These are phyloP conservation scores for Blastomyces emzantsi DNA, from an alignment of 2,329 filamentous ascomycete genomes.

Conservation along the genomic window DNA sequence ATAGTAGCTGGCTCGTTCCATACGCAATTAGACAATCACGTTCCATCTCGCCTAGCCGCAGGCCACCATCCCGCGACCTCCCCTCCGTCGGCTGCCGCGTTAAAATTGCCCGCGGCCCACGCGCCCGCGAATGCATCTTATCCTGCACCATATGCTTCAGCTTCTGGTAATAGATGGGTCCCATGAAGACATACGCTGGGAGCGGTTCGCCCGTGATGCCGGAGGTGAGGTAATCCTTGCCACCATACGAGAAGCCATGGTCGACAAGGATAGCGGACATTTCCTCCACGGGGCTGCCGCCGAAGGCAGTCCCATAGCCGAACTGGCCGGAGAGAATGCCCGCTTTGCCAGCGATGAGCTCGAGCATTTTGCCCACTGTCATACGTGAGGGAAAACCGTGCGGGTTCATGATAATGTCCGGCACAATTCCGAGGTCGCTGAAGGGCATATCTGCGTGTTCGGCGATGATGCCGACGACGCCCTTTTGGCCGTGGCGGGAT, in stretches of 20 bases:
- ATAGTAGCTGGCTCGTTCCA: slow-evolving; percentile 80
- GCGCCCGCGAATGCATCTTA: slow-evolving; percentile 95
- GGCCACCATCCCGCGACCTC: slow-evolving; percentile 80
- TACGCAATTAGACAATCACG: slow-evolving; percentile 97
- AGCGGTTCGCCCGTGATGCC: slow-evolving; percentile 91
- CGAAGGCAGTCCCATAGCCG: slow-evolving; percentile 86
- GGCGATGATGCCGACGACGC: slow-evolving; percentile 92
- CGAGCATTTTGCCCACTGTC: slow-evolving; percentile 97
- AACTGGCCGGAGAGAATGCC: slow-evolving; percentile 75
- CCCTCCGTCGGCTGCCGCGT: slow-evolving; percentile 96
- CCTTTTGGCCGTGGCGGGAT: slow-evolving; percentile 95
- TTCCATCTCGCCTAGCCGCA: slow-evolving; percentile 97
- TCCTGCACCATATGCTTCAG: slow-evolving; percentile 99
- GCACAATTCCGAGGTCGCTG: slow-evolving; percentile 78
- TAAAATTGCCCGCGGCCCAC: slow-evolving; percentile 81
- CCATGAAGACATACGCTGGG: slow-evolving; percentile 96
- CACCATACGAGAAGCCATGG: slow-evolving; percentile 90
- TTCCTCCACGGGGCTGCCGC: slow-evolving; percentile 72
- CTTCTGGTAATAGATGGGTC: slow-evolving; percentile 98
- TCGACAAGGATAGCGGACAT: slow-evolving; percentile 79
- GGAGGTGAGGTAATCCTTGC: slow-evolving; percentile 92
- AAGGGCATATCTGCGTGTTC: slow-evolving; percentile 98
- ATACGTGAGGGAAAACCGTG: slow-evolving; percentile 99
- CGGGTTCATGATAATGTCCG: slow-evolving; percentile 99
- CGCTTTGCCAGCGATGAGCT: slow-evolving; percentile 89